A percentile compares a stretch with the other conserved stretches of the same genome.
Conservation (phyloP, 2,329 filamentous ascomycete species). For the Cladophialophora immunda region DNA sequence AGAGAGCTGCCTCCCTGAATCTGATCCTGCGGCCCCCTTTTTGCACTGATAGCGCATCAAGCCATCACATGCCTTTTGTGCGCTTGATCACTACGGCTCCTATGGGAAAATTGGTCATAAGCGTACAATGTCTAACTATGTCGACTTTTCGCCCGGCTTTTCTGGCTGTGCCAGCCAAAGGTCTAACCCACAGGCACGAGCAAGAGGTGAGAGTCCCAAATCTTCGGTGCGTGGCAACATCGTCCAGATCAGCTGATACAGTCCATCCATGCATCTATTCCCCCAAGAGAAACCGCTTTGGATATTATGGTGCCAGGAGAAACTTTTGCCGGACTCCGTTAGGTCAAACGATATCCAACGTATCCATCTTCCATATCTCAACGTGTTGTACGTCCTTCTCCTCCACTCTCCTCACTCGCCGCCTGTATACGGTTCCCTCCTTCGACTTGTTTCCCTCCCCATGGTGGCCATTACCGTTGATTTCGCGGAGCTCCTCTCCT, state of each 20-base stretch:
- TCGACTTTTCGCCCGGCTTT: not conserved
- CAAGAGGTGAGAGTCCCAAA: not conserved
- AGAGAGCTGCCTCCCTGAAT: not conserved
- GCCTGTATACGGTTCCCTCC: slow-evolving; percentile 43
- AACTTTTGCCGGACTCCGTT: not conserved
- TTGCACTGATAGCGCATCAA: not conserved
- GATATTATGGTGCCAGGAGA: not conserved
- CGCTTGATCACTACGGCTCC: not conserved
- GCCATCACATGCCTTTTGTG: not conserved
- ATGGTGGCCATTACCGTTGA: slow-evolving; percentile 6
- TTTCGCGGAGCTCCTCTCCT: not conserved
- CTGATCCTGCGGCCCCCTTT: not conserved
- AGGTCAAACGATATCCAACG: slow-evolving; percentile 46
- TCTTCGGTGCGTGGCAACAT: not conserved
- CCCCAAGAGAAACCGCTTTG: not conserved
- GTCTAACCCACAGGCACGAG: not conserved
- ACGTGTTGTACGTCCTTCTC: slow-evolving; percentile 54
- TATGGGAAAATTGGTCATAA: not conserved
- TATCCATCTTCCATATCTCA: slow-evolving; percentile 56
- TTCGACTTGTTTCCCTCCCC: slow-evolving; percentile 31
- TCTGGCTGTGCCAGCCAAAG: not conserved
- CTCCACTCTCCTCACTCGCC: slow-evolving; percentile 48
- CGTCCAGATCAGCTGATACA: not conserved
- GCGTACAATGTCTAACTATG: not conserved
- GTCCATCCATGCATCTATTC: not conserved